Evolutionary conservation across 257 asterid genomes (phyloP).

Genomic region (Primulina huaijiensis): DNA sequence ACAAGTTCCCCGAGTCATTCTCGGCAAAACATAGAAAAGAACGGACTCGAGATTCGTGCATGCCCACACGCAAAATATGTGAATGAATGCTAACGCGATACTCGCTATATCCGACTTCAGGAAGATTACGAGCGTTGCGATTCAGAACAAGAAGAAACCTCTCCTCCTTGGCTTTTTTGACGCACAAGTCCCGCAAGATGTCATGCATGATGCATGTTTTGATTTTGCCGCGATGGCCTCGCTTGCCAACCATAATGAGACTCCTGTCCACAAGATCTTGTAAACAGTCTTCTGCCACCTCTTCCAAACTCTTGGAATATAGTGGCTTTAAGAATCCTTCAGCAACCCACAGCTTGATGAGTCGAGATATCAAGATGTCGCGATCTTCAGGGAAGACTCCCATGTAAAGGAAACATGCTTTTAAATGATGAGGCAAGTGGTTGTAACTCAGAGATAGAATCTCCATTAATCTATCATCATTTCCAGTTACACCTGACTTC

Average conservation of each 20-base stretch:
- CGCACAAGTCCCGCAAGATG: constrained; percentile 18
- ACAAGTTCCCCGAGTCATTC: neutral
- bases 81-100: constrained; percentile 19
- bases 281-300: constrained; percentile 15
- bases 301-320: neutral
- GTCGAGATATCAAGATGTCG: neutral
- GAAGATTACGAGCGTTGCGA: neutral
- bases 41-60: neutral
- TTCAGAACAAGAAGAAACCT: constrained; percentile 24
- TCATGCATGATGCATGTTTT: constrained; percentile 14
- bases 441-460: constrained; percentile 12
- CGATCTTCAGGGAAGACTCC: constrained; percentile 15
- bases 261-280: constrained; percentile 15
- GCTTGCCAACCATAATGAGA: neutral
- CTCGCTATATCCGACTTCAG: neutral
- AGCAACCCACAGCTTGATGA: constrained; percentile 21
- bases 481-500: neutral
- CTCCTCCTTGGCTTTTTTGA: constrained; percentile 26
- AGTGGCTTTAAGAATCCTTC: constrained; percentile 15
- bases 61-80: neutral
- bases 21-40: neutral
- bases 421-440: constrained; percentile 11
- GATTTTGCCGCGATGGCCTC: neutral
- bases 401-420: constrained; percentile 21
- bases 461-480: neutral